These are phyloP conservation scores for Orbilia ellipsospora DNA, from an alignment of 2,329 filamentous ascomycete genomes.

Conservation along the genomic window DNA sequence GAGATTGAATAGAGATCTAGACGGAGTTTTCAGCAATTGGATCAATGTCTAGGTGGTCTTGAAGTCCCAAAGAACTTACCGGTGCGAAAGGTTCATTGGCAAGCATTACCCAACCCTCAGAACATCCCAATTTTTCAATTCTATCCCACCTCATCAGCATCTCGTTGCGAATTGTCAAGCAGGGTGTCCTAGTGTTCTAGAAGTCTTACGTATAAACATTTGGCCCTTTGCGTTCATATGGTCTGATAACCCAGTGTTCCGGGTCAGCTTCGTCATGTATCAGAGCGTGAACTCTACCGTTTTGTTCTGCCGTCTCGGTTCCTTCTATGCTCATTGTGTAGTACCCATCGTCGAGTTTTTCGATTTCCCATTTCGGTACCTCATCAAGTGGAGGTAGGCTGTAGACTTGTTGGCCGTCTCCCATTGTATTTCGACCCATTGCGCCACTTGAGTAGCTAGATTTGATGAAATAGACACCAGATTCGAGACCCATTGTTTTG, in stretches of 20 bases:
- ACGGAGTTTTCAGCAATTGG: neutral
- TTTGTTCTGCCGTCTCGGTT: conserved; percentile 22
- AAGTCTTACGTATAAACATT: conserved; percentile 37
- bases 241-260: conserved; percentile 28
- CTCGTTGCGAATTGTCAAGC: neutral
- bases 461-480: conserved; percentile 29
- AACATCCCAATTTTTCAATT: conserved; percentile 23
- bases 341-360: conserved; percentile 27
- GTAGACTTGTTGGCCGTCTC: conserved; percentile 29
- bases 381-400: conserved; percentile 27
- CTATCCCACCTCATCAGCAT: conserved; percentile 6
- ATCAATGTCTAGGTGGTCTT: neutral
- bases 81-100: conserved; percentile 29
- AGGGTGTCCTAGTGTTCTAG: neutral
- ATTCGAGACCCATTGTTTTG: conserved; percentile 28
- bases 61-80: conserved; percentile 9
- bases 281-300: conserved; percentile 31
- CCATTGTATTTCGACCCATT: conserved; percentile 23
- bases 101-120: conserved; percentile 24
- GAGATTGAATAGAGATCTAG: conserved; percentile 27
- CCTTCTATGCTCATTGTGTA: conserved; percentile 21
- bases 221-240: conserved; percentile 25
- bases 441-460: conserved; percentile 33
- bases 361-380: conserved; percentile 23
- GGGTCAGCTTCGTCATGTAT: conserved; percentile 9